Base-by-base conservation (phyloP, 2,329 filamentous ascomycete species). In the Botrytis byssoidea region DNA sequence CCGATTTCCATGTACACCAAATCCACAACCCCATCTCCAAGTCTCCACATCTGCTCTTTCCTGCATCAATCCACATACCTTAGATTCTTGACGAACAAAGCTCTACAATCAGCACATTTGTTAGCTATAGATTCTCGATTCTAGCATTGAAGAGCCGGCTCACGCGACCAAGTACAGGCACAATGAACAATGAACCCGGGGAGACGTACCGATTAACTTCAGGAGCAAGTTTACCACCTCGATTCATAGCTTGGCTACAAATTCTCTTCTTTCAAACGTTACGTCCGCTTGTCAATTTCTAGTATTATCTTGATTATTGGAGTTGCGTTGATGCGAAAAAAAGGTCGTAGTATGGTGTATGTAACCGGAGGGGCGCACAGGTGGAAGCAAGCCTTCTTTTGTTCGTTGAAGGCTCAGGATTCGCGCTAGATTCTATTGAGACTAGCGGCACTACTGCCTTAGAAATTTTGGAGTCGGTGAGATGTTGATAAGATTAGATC, bases 1-100 rank as follows among this genome's bases (percentile, higher is more conserved):
- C 37, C 42, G 90, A 78, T 55, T 72, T 77, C 35, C 75, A 60
- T 77, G 75, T 73, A 66, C 72, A 74, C 71, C 74, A 74, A 74
- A 68, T 69, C 59, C 48, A 46, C 51, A 35, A 63, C 14, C 63
- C 48, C 63, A 60, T 68, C 32, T 48, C n/a, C 40, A 37, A 59
- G n/a, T 68, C 71, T 55, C 46, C 37, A 61, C 68, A 61, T 9
- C 51, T 37, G 22, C 55, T 60, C 68, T 61, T 22, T 63, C 55
- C 29, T 61, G 40, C 48, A 68, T 46, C 71, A 61, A 61, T 69
- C 42, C 48, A 85, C 87, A 79, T 85, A 97, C 94, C 93, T 97
- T 87, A 98, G 90, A 90, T 99, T 98, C 93, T 98, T 98, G 82
- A 98, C 95, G 90, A 98, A 98, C 88, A 99, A 93, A 92, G 96